phyloP scores from a whole-genome alignment of 768 basidiomycete species.

The Lactifluus rugatus region DNA sequence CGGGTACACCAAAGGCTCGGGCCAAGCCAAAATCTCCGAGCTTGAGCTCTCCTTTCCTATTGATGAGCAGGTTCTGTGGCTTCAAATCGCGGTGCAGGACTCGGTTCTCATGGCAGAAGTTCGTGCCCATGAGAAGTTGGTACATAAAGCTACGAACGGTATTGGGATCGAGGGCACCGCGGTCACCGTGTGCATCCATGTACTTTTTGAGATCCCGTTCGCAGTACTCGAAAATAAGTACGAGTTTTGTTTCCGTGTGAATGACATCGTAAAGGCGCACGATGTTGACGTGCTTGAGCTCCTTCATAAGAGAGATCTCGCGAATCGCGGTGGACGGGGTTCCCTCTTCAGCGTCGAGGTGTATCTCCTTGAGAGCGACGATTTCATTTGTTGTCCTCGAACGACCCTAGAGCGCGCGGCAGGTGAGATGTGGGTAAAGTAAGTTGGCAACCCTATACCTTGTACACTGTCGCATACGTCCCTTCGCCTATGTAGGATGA shows the following conservation, averaged over 20 bases:
- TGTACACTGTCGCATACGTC: slow-evolving; percentile 96
- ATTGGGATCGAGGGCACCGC: slow-evolving; percentile 82
- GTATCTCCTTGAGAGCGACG: slow-evolving; percentile 97
- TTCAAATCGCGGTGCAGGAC: slow-evolving; percentile 97
- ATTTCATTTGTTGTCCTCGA: slow-evolving; percentile 98
- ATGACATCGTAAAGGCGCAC: slow-evolving; percentile 98
- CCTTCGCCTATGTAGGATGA: slow-evolving; percentile 53
- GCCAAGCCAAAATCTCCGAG: slow-evolving; percentile 97
- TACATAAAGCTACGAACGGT: slow-evolving; percentile 96
- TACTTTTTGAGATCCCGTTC: slow-evolving; percentile 99
- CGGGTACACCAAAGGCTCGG: slow-evolving; percentile 95
- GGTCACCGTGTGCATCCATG: slow-evolving; percentile 97
- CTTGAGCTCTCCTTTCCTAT: slow-evolving; percentile 93
- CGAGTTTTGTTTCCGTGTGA: slow-evolving; percentile 95
- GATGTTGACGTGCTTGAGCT: slow-evolving; percentile 97
- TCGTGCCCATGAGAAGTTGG: slow-evolving; percentile 93
- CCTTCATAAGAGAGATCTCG: slow-evolving; percentile 99
- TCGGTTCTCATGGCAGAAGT: slow-evolving; percentile 97
- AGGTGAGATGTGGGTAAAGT: not conserved
- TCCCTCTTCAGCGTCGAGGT: slow-evolving; percentile 98
- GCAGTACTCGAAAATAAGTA: slow-evolving; percentile 97
- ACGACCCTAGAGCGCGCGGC: slow-evolving; percentile 52
- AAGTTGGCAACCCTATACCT: slow-evolving; percentile 39
- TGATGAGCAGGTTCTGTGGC: slow-evolving; percentile 97
- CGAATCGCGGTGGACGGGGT: slow-evolving; percentile 98